Conservation (phyloP, 2,329 filamentous ascomycete genomes). For the Diaporthe sp. region DNA sequence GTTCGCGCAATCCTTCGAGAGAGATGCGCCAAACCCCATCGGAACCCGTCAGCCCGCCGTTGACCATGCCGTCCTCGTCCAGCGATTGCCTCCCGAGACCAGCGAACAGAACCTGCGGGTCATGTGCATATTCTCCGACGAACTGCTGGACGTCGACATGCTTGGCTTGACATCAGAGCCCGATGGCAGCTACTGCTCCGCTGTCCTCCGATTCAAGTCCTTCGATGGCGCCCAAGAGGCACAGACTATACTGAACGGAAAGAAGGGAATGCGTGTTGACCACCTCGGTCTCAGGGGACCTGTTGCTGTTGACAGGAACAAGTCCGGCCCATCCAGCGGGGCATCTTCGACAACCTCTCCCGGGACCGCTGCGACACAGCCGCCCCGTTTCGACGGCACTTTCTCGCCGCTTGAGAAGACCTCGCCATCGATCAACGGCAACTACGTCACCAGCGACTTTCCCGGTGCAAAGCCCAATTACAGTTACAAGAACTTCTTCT, state of each 20-base stretch:
- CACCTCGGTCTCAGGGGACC: constrained; percentile 69
- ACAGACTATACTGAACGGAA: constrained; percentile 71
- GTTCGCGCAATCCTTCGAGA: constrained; percentile 56
- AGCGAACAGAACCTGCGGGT: constrained; percentile 67
- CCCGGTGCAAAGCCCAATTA: constrained; percentile 68
- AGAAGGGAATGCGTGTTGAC: constrained; percentile 65
- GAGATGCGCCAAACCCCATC: constrained; percentile 58
- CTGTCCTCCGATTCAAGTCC: constrained; percentile 67
- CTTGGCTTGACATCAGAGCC: constrained; percentile 63
- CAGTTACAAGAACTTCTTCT: constrained; percentile 76
- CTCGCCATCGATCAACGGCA: constrained; percentile 70
- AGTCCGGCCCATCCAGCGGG: constrained; percentile 44
- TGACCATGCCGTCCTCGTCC: constrained; percentile 62
- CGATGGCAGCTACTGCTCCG: constrained; percentile 65
- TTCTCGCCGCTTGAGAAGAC: constrained; percentile 75
- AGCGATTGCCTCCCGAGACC: constrained; percentile 67
- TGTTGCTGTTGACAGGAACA: constrained; percentile 34
- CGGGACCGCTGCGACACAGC: constrained; percentile 64
- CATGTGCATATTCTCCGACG: constrained; percentile 72
- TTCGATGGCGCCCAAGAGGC: constrained; percentile 68
- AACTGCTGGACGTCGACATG: constrained; percentile 66
- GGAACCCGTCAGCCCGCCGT: constrained; percentile 46
- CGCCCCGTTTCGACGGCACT: constrained; percentile 72
- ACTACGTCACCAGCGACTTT: constrained; percentile 68
- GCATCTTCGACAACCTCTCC: constrained; percentile 51